Conservation (phyloP, 768 basidiomycete genomes). For the Roridomyces roridus region DNA sequence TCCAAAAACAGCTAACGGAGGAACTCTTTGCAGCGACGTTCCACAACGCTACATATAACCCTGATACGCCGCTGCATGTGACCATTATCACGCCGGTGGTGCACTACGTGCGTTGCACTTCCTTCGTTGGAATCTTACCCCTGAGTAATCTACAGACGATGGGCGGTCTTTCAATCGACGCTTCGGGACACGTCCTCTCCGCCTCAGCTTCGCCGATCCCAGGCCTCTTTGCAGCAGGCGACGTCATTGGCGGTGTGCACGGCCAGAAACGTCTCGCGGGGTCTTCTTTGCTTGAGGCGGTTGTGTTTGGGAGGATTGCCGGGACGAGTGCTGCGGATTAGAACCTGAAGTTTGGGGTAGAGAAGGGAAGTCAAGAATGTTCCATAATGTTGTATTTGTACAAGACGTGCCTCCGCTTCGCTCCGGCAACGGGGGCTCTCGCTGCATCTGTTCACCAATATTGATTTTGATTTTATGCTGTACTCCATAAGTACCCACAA, state of each 20-base stretch:
- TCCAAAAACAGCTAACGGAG: background rate
- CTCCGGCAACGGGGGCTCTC: no score
- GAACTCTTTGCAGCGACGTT: background rate
- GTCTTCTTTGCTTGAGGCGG: slow-evolving; percentile 33
- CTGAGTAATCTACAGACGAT: slow-evolving; percentile 27
- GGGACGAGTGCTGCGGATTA: slow-evolving; percentile 6
- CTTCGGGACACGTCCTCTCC: slow-evolving; percentile 27
- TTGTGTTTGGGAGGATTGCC: slow-evolving; percentile 36
- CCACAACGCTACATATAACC: slow-evolving; percentile 15
- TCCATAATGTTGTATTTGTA: no score
- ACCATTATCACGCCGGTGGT: slow-evolving; percentile 34
- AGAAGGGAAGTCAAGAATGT: background rate
- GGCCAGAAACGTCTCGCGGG: slow-evolving; percentile 34
- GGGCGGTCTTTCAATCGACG: slow-evolving; percentile 32
- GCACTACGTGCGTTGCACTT: slow-evolving; percentile 30
- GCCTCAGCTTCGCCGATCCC: slow-evolving; percentile 17
- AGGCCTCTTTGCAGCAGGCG: slow-evolving; percentile 33
- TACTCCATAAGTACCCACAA: no score
- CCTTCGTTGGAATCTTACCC: background rate
- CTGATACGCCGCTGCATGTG: slow-evolving; percentile 26
- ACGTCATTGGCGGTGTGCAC: slow-evolving; percentile 36
- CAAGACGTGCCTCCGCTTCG: no score
- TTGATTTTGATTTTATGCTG: no score
- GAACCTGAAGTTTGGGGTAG: no score
- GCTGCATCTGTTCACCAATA: no score